These are phyloP conservation scores for Onygenales sp. DNA, from an alignment of 2,329 filamentous ascomycete species.

Conservation along the genomic window DNA sequence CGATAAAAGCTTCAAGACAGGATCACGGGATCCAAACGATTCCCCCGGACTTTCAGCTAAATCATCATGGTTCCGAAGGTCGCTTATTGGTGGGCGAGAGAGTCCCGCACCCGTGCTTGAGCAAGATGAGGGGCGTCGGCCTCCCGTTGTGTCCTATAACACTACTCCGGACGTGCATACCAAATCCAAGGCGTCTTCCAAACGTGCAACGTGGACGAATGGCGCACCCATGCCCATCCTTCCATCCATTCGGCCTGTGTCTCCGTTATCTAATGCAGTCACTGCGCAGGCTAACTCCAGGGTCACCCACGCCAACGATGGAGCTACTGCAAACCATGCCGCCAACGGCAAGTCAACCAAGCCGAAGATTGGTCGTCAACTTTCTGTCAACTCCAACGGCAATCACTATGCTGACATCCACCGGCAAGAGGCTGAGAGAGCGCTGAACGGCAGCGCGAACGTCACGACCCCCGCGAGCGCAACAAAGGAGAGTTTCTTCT, in stretches of 20 bases:
- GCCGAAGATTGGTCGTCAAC: constrained; percentile 90
- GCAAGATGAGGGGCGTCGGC: constrained; percentile 27
- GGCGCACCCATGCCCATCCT: constrained; percentile 90
- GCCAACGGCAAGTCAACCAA: constrained; percentile 51
- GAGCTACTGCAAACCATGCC: constrained; percentile 15
- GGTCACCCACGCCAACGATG: constrained; percentile 45
- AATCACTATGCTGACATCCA: constrained; percentile 90
- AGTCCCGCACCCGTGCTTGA: constrained; percentile 51
- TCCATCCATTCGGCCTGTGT: constrained; percentile 87
- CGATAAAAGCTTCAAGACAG: constrained; percentile 57
- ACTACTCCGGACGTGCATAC: constrained; percentile 29
- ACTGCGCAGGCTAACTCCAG: constrained; percentile 75
- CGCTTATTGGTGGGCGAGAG: constrained; percentile 72
- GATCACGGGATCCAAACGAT: constrained; percentile 53
- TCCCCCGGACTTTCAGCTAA: constrained; percentile 59
- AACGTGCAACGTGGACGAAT: constrained; percentile 90
- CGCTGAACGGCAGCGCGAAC: constrained; percentile 71
- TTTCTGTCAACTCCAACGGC: constrained; percentile 83
- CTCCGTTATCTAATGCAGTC: constrained; percentile 88
- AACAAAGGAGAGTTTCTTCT: constrained; percentile 89
- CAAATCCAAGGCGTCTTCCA: constrained; percentile 48
- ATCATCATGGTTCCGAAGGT: constrained; percentile 95
- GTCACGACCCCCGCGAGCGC: constrained; percentile 65
- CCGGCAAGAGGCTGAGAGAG: constrained; percentile 81
- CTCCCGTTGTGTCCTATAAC: constrained; percentile 31